phyloP scores from a whole-genome alignment of 2,329 filamentous ascomycete species.

The Sphaerostilbella broomeana region DNA sequence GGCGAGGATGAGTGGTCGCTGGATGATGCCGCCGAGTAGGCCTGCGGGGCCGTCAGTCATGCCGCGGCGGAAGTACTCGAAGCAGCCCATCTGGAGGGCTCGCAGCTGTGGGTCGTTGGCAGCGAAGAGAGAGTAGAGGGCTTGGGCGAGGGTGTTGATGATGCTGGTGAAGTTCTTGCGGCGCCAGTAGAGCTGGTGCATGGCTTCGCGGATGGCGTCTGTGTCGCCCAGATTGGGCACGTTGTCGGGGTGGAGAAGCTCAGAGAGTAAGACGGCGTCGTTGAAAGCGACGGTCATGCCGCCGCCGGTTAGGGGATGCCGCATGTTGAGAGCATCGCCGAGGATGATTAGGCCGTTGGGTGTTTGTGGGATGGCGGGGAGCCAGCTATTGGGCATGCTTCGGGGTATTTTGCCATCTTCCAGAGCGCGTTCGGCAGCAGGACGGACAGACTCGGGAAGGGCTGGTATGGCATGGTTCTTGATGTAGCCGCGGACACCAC shows the following conservation, averaged over 20 bases:
- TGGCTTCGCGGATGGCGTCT: slow-evolving; percentile 56
- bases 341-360: slow-evolving; percentile 66
- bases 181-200: slow-evolving; percentile 76
- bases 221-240: slow-evolving; percentile 66
- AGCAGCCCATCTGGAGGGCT: slow-evolving; percentile 83
- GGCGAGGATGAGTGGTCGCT: slow-evolving; percentile 69
- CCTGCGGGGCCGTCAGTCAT: slow-evolving; percentile 73
- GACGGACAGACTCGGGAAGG: slow-evolving; percentile 64
- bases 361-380: slow-evolving; percentile 63
- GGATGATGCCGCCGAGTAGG: slow-evolving; percentile 74
- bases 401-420: slow-evolving; percentile 67
- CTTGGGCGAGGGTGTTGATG: slow-evolving; percentile 96
- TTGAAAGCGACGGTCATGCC: slow-evolving; percentile 98
- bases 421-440: slow-evolving; percentile 69
- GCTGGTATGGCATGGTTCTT: slow-evolving; percentile 70
- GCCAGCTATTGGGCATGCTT: slow-evolving; percentile 93
- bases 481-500: slow-evolving; percentile 82
- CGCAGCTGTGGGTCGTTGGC: slow-evolving; percentile 72
- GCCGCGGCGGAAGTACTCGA: slow-evolving; percentile 78
- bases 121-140: slow-evolving; percentile 85
- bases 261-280: slow-evolving; percentile 73
- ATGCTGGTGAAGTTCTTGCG: slow-evolving; percentile 77
- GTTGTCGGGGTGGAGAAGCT: slow-evolving; percentile 61
- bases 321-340: slow-evolving; percentile 97
- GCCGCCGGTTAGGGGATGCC: slow-evolving; percentile 93